Evolutionary conservation across 2,329 filamentous ascomycete genomes (phyloP).

Genomic region (Fusarium abutilonis): DNA sequence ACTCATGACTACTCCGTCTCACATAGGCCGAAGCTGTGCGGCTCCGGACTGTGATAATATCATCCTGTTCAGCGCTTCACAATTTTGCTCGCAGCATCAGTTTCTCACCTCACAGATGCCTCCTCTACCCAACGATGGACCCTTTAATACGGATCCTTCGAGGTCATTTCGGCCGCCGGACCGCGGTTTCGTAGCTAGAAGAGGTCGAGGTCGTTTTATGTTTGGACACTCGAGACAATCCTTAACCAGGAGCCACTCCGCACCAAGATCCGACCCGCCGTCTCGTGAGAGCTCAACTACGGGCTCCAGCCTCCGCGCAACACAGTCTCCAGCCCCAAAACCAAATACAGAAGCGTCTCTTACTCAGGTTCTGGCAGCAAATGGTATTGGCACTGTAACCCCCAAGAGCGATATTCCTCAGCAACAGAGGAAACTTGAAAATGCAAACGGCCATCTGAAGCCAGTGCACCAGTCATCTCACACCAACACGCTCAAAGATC

Average conservation of each 20-base stretch:
- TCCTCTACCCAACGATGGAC: background rate
- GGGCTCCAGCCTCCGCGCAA: background rate
- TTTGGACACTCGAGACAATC: constrained; percentile 16
- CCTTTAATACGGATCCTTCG: constrained; percentile 3
- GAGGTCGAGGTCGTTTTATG: constrained; percentile 19
- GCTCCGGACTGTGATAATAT: constrained; percentile 22
- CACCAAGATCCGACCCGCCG: constrained; percentile 1
- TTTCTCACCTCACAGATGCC: background rate
- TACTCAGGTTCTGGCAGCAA: background rate
- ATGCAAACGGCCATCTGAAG: background rate
- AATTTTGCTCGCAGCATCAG: constrained; percentile 32
- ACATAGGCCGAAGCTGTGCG: constrained; percentile 32
- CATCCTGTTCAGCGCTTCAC: constrained; percentile 22
- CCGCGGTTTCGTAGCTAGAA: constrained; percentile 28
- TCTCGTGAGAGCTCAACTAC: background rate
- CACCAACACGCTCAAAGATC: background rate
- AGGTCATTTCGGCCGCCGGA: constrained; percentile 7
- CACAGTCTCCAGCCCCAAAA: constrained; percentile 1
- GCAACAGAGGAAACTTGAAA: background rate
- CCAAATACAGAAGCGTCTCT: background rate
- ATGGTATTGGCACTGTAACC: background rate
- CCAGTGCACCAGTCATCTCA: background rate
- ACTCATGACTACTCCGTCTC: constrained; percentile 31
- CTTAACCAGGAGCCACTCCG: constrained; percentile 2
- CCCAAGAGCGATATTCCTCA: background rate